Base-by-base conservation (phyloP, 2,329 filamentous ascomycete species). In the Colletotrichum theobromicola region DNA sequence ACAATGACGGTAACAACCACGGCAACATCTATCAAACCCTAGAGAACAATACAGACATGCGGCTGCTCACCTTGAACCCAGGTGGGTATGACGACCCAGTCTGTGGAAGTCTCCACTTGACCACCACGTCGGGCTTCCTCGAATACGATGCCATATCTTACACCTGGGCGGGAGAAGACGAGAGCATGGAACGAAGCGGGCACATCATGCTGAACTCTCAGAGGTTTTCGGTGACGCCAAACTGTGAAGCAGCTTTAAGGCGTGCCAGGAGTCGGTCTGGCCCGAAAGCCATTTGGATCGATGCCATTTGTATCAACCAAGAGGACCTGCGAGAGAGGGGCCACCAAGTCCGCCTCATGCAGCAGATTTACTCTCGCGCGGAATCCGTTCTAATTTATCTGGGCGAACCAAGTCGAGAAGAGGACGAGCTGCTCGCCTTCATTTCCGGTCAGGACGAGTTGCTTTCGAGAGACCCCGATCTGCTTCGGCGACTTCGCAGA, bases 71-170 rank as follows among this genome's bases (percentile, higher is more conserved):
- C 16, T 21, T 74, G 16, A 6, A 21, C 4, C 46, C 66, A 0
- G 66, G 66, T 3, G 61, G 26, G 0, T 74, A 70, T 10, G n/a
- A 58, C 4, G 71, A 70, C 5, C 66, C 66, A 3, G 32, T 76
- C 2, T 4, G 10, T 3, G 37, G 61, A 6, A 37, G 1, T 21
- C 32, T 75, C 2, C 15, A 24, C 4, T 9, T 55, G 13, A 50
- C 28, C 4, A 66, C 13, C 18, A 62, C 55, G 16, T 37, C 46
- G 0, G 50, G 24, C 24, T 15, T 35, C 7, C 10, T 28, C 1
- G 34, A 50, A 13, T 84, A 84, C 71, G 82, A 83, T 34, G 78
- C 82, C 30, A 79, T 84, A 65, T 84, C 83, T 4, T 84, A 84
- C 35, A 83, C 82, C 28, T 84, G 83, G 83, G 82, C 81, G n/a